Evolutionary conservation across 1,284 basidiomycete genomes (phyloP).

Genomic region (Mycena citricolor): DNA sequence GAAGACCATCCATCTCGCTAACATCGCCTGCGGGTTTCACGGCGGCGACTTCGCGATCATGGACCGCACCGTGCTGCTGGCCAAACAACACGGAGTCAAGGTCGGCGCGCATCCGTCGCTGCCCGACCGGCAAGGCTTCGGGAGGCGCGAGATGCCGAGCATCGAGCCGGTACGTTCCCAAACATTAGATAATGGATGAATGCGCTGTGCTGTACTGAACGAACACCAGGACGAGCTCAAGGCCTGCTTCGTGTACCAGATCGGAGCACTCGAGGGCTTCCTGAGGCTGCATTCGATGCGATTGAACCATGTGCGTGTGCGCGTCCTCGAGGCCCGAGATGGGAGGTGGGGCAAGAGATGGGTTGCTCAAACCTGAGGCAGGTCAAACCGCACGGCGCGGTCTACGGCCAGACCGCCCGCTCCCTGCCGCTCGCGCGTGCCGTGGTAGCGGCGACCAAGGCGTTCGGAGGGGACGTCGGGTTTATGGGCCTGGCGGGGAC

Average conservation of each 20-base stretch:
- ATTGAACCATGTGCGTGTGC: slow-evolving; percentile 49
- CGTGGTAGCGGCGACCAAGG: slow-evolving; percentile 47
- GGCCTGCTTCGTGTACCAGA: slow-evolving; percentile 61
- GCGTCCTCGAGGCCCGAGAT: too few species aligned
- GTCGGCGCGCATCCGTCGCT: slow-evolving; percentile 65
- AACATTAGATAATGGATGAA: too few species aligned
- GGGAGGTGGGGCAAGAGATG: too few species aligned
- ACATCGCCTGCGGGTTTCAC: slow-evolving; percentile 66
- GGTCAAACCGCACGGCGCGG: slow-evolving; percentile 38
- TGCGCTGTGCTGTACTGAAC: neutral
- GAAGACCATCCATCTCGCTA: slow-evolving; percentile 62
- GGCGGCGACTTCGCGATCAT: slow-evolving; percentile 64
- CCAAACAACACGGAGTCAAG: slow-evolving; percentile 49
- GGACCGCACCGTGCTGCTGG: slow-evolving; percentile 56
- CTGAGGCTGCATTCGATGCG: slow-evolving; percentile 46
- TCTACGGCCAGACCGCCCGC: slow-evolving; percentile 56
- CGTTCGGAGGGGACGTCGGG: slow-evolving; percentile 44
- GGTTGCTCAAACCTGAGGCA: neutral
- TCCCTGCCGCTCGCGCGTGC: slow-evolving; percentile 53
- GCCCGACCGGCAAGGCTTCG: slow-evolving; percentile 64
- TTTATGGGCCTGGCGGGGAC: slow-evolving; percentile 63
- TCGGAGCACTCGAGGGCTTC: slow-evolving; percentile 59
- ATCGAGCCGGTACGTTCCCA: slow-evolving; percentile 51
- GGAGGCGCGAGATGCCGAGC: slow-evolving; percentile 60
- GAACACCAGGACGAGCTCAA: slow-evolving; percentile 49